phyloP scores from a whole-genome alignment of 768 basidiomycete genomes.

The Hemileccinum impolitum region DNA sequence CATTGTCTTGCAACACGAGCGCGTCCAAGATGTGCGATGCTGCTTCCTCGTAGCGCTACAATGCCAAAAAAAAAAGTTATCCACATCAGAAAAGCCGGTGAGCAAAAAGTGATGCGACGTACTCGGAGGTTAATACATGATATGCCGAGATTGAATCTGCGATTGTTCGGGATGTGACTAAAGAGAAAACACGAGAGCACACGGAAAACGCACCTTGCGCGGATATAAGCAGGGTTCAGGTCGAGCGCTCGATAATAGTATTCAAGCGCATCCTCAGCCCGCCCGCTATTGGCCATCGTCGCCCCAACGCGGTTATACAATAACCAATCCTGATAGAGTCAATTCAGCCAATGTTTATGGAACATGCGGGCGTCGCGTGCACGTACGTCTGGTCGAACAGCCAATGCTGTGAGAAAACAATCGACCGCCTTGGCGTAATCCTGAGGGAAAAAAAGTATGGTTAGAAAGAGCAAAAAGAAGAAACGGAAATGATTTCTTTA shows the following conservation, averaged over 20 bases:
- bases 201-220: constrained; percentile 59
- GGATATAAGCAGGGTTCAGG: constrained; percentile 85
- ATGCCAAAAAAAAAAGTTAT: too few species aligned
- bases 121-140: constrained; percentile 86
- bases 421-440: constrained; percentile 92
- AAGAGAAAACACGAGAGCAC: not conserved
- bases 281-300: constrained; percentile 87
- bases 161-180: not conserved
- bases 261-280: constrained; percentile 73
- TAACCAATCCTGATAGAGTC: constrained; percentile 69
- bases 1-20: constrained; percentile 82
- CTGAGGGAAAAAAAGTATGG: constrained; percentile 35
- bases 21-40: constrained; percentile 87
- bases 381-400: constrained; percentile 79
- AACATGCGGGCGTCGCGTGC: not conserved
- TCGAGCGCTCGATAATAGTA: constrained; percentile 87
- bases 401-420: constrained; percentile 88
- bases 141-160: constrained; percentile 92
- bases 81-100: too few species aligned
- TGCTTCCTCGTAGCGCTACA: constrained; percentile 80
- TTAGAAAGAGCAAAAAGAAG: not conserved
- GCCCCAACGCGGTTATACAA: constrained; percentile 94
- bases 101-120: constrained; percentile 19
- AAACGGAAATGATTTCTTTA: not conserved
- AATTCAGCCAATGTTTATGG: not conserved